phyloP scores from a whole-genome alignment of 225 moss, liverwort and hornwort species.

The Pseudoscleropodium purum region DNA sequence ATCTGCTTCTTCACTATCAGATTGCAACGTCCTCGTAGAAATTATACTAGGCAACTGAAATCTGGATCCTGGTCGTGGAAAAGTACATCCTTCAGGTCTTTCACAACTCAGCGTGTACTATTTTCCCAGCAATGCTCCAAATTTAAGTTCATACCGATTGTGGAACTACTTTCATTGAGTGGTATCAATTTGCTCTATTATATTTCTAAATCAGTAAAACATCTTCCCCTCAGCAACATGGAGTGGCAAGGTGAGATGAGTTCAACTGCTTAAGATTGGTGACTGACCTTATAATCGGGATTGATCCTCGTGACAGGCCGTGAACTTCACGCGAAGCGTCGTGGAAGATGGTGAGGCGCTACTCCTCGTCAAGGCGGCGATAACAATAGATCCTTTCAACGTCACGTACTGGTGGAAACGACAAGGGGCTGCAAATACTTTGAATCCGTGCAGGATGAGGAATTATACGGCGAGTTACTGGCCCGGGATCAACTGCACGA shows the following conservation, averaged over 20 bases:
- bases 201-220: not conserved
- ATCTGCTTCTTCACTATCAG: not conserved
- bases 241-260: not conserved
- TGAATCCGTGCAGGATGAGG: conserved; percentile 24
- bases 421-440: not conserved
- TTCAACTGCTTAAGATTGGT: not conserved
- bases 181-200: not conserved
- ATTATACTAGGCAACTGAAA: not conserved
- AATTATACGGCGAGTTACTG: conserved; percentile 14
- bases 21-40: not conserved
- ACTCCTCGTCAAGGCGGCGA: conserved; percentile 17
- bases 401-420: conserved; percentile 36
- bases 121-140: not conserved
- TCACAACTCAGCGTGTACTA: not conserved
- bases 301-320: not conserved
- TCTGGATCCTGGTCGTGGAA: not conserved
- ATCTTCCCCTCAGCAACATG: not conserved
- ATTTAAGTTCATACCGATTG: not conserved
- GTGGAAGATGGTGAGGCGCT: conserved; percentile 33
- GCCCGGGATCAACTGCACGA: conserved; percentile 38
- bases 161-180: not conserved
- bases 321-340: conserved; percentile 23
- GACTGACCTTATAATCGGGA: not conserved
- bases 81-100: not conserved
- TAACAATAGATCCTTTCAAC: conserved; percentile 23